Percentiles rank a stretch among this genome's conserved stretches.
These are phyloP conservation scores for Cicer judaicum DNA, from an alignment of 306 rosid species.

Conservation along the genomic window DNA sequence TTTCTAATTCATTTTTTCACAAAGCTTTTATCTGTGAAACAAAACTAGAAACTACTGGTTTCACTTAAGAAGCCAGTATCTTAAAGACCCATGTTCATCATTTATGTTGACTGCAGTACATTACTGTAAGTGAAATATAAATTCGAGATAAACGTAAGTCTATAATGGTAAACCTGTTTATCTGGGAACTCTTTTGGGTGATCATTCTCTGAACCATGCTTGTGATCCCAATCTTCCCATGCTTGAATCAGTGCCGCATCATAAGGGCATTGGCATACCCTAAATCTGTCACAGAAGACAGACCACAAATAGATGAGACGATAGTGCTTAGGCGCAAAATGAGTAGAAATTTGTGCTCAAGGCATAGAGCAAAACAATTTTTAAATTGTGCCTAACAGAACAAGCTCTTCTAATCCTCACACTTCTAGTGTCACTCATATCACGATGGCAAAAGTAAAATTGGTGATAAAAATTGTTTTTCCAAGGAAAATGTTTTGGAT, in stretches of 20 bases:
- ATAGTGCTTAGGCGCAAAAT: conserved; percentile 13
- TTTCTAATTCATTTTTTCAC: neutral
- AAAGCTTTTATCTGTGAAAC: conserved; percentile 14
- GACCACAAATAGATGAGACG: conserved; percentile 42
- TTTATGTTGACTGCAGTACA: conserved; percentile 1
- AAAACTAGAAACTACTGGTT: conserved; percentile 14
- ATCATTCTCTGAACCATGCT: conserved; percentile 78
- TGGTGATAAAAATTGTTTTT: conserved; percentile 27
- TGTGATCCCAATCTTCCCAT: conserved; percentile 87
- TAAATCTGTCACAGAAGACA: conserved; percentile 57
- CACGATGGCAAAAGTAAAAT: conserved; percentile 17
- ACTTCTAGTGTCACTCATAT: conserved; percentile 30
- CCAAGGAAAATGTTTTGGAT: conserved; percentile 4
- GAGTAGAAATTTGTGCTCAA: conserved; percentile 16
- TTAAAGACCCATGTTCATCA: conserved; percentile 24
- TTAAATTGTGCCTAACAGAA: neutral
- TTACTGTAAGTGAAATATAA: conserved; percentile 26
- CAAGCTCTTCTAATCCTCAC: neutral
- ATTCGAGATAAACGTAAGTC: conserved; percentile 28
- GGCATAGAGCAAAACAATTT: conserved; percentile 8
- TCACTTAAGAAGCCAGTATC: conserved; percentile 23
- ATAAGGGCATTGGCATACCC: conserved; percentile 86
- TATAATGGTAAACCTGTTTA: conserved; percentile 66
- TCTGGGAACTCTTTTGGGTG: conserved; percentile 84
- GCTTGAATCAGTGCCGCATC: conserved; percentile 67